Conservation (phyloP, 2,329 filamentous ascomycete genomes). For the Xylariaceae sp. region DNA sequence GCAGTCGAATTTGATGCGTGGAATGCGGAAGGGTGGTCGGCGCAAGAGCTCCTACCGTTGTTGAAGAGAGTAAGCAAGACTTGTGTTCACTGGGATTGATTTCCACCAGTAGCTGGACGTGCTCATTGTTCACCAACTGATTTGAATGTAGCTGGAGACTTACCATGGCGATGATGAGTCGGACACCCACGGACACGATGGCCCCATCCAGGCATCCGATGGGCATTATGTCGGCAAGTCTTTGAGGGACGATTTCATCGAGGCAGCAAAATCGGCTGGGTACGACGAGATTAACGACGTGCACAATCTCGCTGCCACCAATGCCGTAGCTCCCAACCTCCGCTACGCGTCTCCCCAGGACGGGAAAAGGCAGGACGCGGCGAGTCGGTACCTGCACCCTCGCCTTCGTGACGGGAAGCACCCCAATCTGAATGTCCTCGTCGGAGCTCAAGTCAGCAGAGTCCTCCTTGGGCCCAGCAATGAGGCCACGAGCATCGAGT, state of each 20-base stretch:
- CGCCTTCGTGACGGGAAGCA: conserved; percentile 14
- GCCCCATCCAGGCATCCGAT: conserved; percentile 40
- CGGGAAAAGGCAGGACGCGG: conserved; percentile 2
- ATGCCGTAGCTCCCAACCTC: conserved; percentile 9
- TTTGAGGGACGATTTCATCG: conserved; percentile 41
- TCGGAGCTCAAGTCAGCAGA: conserved; percentile 41
- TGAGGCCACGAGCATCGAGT: conserved; percentile 42
- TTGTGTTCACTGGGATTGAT: too few species aligned
- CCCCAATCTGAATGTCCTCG: conserved; percentile 34
- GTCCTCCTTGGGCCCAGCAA: conserved; percentile 42
- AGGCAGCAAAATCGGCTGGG: conserved; percentile 40
- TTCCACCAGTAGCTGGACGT: too few species aligned
- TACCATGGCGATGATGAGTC: conserved; percentile 22
- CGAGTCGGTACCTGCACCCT: conserved; percentile 7
- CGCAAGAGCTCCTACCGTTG: conserved; percentile 35
- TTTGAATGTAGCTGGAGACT: conserved; percentile 32
- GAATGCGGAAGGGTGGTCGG: conserved; percentile 18
- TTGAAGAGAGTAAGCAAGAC: too few species aligned
- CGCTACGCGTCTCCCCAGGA: conserved; percentile 20
- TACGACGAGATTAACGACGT: conserved; percentile 42
- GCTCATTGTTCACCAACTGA: too few species aligned
- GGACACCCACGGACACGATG: conserved; percentile 38
- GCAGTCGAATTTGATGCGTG: conserved; percentile 22
- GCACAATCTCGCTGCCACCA: conserved; percentile 36
- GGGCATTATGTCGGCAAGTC: conserved; percentile 34